phyloP scores from a whole-genome alignment of 768 basidiomycete genomes.

The Boletus reticuloceps region DNA sequence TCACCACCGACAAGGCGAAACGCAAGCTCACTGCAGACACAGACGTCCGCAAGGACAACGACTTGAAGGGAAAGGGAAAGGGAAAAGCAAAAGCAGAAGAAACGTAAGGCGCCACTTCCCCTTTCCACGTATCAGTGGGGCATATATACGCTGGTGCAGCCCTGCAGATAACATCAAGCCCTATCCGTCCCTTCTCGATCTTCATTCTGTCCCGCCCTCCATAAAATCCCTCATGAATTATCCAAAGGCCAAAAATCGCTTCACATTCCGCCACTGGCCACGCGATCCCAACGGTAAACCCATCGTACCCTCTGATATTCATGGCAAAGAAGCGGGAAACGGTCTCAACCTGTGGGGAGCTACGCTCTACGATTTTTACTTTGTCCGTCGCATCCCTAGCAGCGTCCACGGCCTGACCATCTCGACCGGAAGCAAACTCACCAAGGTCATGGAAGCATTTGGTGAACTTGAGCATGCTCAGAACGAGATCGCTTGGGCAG shows the following conservation, averaged over 20 bases:
- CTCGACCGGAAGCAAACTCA: constrained; percentile 23
- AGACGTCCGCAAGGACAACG: constrained; percentile 16
- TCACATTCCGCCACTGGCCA: constrained; percentile 25
- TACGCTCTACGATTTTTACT: constrained; percentile 30
- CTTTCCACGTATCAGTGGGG: neutral
- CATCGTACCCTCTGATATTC: constrained; percentile 6
- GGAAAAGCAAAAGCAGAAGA: neutral
- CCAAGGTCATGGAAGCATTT: constrained; percentile 10
- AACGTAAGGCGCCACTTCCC: neutral
- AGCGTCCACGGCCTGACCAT: neutral
- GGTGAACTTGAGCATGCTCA: constrained; percentile 19
- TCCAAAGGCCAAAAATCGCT: constrained; percentile 2
- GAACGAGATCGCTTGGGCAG: constrained; percentile 20
- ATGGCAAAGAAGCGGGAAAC: constrained; percentile 22
- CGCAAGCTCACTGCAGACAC: constrained; percentile 18
- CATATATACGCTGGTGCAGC: neutral
- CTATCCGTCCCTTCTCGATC: neutral
- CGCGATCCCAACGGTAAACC: constrained; percentile 24
- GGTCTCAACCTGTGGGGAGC: constrained; percentile 25
- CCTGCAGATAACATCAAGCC: neutral
- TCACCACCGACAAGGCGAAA: constrained; percentile 21
- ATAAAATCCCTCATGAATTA: neutral
- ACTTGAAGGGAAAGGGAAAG: neutral
- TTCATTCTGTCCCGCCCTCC: constrained; percentile 2
- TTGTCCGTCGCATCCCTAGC: constrained; percentile 7